Conservation (phyloP, 73 alveolate genomes). For the Halteria grandinella region DNA sequence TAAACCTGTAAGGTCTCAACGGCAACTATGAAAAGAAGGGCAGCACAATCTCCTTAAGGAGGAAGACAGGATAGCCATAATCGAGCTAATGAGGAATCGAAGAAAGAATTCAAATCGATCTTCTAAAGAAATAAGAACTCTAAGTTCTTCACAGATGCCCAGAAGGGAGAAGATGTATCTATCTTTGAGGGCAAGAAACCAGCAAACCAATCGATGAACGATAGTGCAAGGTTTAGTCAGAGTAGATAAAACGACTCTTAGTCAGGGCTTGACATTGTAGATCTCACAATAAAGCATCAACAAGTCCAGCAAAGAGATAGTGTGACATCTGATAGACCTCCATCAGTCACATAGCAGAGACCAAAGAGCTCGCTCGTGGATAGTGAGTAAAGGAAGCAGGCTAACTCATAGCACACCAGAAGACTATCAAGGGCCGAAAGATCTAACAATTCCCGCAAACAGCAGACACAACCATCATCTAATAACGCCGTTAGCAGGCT, state of each 20-base stretch:
- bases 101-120: constrained; percentile 22
- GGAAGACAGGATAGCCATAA: neutral
- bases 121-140: neutral
- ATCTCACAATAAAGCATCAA: neutral
- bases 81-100: neutral
- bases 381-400: neutral
- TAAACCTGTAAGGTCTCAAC: constrained; percentile 47
- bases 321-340: too few relatives aligned
- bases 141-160: constrained; percentile 11
- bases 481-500: too few relatives aligned
- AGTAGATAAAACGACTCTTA: neutral
- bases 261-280: neutral
- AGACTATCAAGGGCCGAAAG: too few relatives aligned
- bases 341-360: neutral
- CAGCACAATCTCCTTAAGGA: constrained; percentile 41
- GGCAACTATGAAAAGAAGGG: constrained; percentile 55
- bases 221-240: neutral
- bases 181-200: constrained; percentile 45
- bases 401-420: too few relatives aligned
- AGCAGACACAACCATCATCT: too few relatives aligned
- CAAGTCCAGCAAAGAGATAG: neutral
- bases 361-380: neutral
- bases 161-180: constrained; percentile 7
- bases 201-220: constrained; percentile 1
- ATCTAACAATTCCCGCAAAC: too few relatives aligned